Conservation (phyloP, 2,329 filamentous ascomycete species). For the Penicillium sp. region DNA sequence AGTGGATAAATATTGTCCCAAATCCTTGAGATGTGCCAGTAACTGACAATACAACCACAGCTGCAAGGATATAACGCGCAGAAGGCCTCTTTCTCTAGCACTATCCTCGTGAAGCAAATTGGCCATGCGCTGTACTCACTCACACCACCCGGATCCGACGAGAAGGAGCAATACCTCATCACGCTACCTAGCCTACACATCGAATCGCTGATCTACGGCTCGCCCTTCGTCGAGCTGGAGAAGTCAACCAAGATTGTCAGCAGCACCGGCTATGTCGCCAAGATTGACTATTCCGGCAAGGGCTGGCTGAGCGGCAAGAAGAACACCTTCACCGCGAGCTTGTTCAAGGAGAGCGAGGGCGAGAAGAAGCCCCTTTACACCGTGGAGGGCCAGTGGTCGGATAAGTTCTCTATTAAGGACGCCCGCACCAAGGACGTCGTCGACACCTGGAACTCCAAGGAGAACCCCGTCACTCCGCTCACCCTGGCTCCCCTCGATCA, state of each 20-base stretch:
- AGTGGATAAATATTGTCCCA: slow-evolving; percentile 12
- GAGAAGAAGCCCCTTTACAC: slow-evolving; percentile 63
- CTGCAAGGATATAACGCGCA: slow-evolving; percentile 85
- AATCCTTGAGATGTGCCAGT: background rate
- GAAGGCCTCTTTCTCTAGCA: slow-evolving; percentile 86
- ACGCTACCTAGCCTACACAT: slow-evolving; percentile 86
- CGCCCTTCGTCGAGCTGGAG: slow-evolving; percentile 83
- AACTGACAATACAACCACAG: slow-evolving; percentile 16
- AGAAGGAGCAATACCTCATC: slow-evolving; percentile 71
- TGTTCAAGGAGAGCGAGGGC: slow-evolving; percentile 63
- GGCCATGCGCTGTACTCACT: slow-evolving; percentile 78
- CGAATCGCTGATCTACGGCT: slow-evolving; percentile 67
- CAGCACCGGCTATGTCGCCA: slow-evolving; percentile 74
- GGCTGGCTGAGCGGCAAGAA: slow-evolving; percentile 95
- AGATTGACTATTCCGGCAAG: slow-evolving; percentile 86
- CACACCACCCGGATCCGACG: slow-evolving; percentile 44
- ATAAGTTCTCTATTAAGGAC: slow-evolving; percentile 67
- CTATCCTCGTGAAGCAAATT: slow-evolving; percentile 90
- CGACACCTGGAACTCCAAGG: slow-evolving; percentile 54
- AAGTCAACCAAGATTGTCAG: slow-evolving; percentile 75
- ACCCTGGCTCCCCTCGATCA: slow-evolving; percentile 62
- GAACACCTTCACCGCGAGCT: slow-evolving; percentile 69
- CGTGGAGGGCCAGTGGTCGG: slow-evolving; percentile 84
- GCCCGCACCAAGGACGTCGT: slow-evolving; percentile 47
- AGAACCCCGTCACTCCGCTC: slow-evolving; percentile 56